Conservation (phyloP, 352 stramenopile species). For the Aphanomyces cochlioides region DNA sequence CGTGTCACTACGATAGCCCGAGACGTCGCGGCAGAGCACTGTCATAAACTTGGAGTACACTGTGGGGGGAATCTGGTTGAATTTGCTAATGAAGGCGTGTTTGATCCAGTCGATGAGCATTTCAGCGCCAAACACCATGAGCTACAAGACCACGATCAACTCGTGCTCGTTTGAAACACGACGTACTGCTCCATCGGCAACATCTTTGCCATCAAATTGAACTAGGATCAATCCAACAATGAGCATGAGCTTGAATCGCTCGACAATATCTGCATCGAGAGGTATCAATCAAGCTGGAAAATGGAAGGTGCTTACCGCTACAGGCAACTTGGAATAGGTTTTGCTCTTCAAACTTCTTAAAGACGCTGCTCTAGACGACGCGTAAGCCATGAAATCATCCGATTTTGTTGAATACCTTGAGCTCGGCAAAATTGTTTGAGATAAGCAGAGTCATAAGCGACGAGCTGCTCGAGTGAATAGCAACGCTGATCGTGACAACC, state of each 20-base stretch:
- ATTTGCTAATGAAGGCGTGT: constrained; percentile 99
- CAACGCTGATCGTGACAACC: constrained; percentile 97
- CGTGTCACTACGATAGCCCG: constrained; percentile 89
- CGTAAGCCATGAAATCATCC: not conserved
- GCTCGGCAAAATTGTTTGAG: constrained; percentile 99
- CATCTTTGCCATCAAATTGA: constrained; percentile 74
- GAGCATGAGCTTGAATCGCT: constrained; percentile 96
- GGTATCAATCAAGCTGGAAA: not conserved
- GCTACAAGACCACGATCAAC: constrained; percentile 2
- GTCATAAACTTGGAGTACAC: constrained; percentile 96
- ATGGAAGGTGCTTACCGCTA: constrained; percentile 42
- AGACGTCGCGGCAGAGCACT: constrained; percentile 92
- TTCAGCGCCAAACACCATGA: constrained; percentile 90
- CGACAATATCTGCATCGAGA: constrained; percentile 85
- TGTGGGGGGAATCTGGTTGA: constrained; percentile 93
- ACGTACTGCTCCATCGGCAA: constrained; percentile 69
- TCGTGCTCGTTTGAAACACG: not conserved
- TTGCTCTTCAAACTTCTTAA: constrained; percentile 96
- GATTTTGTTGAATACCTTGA: constrained; percentile 77
- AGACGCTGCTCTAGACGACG: constrained; percentile 78
- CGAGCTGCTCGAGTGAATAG: constrained; percentile 93
- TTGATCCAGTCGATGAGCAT: constrained; percentile 98
- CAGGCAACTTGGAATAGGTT: constrained; percentile 98
- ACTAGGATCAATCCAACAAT: constrained; percentile 95
- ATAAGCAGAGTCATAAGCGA: constrained; percentile 93